phyloP scores from a whole-genome alignment of 192 early-diverging fungal species.

The Allomyces macrogynus region DNA sequence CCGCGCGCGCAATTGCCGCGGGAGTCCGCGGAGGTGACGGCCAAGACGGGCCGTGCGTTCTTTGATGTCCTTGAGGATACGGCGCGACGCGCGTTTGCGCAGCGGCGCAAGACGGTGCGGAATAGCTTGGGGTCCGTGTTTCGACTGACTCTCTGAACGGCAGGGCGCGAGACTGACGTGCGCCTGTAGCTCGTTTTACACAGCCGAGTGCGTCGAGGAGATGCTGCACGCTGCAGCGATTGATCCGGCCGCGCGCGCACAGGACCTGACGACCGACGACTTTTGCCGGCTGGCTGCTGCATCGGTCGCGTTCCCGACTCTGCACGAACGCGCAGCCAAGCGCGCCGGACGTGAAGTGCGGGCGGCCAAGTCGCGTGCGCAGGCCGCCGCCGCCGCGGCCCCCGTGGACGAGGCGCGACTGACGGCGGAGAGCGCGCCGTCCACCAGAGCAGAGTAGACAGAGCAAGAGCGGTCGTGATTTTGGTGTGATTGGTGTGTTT shows the following conservation, averaged over 20 bases:
- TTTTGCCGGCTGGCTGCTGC: constrained; percentile 29
- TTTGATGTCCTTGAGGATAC: constrained; percentile 36
- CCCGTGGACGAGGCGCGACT: no score
- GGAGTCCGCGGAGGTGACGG: background rate
- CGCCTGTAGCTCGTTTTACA: background rate
- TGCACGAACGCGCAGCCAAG: no score
- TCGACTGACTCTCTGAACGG: background rate
- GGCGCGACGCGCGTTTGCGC: constrained; percentile 40
- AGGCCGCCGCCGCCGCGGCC: no score
- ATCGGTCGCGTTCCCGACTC: no score
- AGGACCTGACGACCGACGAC: constrained; percentile 38
- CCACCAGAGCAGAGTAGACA: no score
- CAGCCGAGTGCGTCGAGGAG: constrained; percentile 7
- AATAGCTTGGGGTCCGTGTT: constrained; percentile 25
- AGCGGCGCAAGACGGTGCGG: constrained; percentile 43
- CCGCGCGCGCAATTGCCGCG: constrained; percentile 22
- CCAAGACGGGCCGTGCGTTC: constrained; percentile 12
- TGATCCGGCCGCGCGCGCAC: constrained; percentile 33
- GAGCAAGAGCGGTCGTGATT: no score
- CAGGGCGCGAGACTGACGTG: background rate
- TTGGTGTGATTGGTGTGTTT: no score
- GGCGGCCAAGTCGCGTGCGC: no score
- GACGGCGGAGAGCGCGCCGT: no score
- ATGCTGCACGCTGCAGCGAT: constrained; percentile 27
- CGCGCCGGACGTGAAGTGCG: no score